These are phyloP conservation scores for Viola odorata DNA, from an alignment of 345 rosid genomes.

Conservation along the genomic window DNA sequence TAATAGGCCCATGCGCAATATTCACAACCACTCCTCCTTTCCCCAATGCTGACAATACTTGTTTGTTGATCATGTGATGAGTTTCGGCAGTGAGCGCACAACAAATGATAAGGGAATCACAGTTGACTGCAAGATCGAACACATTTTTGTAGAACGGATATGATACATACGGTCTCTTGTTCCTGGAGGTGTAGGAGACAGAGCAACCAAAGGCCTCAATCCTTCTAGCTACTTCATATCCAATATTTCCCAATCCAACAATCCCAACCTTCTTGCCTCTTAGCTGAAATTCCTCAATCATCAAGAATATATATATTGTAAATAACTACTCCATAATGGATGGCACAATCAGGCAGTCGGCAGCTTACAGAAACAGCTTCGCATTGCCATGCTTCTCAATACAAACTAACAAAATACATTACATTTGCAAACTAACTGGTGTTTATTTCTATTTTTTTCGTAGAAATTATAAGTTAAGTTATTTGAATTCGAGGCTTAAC, in stretches of 20 bases:
- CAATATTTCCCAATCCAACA: slow-evolving; percentile 21
- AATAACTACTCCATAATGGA: no score
- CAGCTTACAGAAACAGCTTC: no score
- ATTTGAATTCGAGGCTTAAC: no score
- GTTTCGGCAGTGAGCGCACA: slow-evolving; percentile 19
- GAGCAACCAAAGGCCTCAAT: slow-evolving; percentile 15
- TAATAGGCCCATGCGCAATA: slow-evolving; percentile 14
- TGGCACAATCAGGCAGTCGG: no score
- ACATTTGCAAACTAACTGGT: no score
- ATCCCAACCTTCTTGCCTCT: slow-evolving; percentile 19
- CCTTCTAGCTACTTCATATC: slow-evolving; percentile 12
- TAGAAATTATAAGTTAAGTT: no score
- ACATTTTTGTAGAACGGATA: slow-evolving; percentile 15
- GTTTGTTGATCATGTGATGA: slow-evolving; percentile 15
- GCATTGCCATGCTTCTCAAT: no score
- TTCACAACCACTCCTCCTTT: slow-evolving; percentile 19
- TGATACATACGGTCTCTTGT: slow-evolving; percentile 6
- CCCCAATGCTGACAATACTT: slow-evolving; percentile 18
- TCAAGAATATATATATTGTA: no score
- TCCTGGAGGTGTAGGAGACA: slow-evolving; percentile 20
- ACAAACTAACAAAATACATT: no score
- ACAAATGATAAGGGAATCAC: slow-evolving; percentile 17
- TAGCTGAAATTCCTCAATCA: slow-evolving; percentile 6
- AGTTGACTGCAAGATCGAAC: slow-evolving; percentile 8
- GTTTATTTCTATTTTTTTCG: no score